phyloP scores from a whole-genome alignment of 768 basidiomycete genomes.

The Podaxis pistillaris region DNA sequence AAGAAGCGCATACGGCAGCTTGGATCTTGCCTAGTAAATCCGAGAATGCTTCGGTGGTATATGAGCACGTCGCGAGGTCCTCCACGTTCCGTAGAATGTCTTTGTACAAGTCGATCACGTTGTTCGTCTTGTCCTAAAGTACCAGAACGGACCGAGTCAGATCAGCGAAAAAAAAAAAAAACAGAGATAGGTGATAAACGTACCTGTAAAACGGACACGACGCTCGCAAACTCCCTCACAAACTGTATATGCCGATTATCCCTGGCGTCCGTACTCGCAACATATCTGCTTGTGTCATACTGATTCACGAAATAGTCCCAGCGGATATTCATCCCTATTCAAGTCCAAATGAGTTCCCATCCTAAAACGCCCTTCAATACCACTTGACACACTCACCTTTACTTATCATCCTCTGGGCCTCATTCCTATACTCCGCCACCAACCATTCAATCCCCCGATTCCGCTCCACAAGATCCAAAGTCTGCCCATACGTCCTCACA shows the following conservation, averaged over 20 bases:
- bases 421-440: conserved; percentile 91
- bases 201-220: conserved; percentile 89
- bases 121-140: conserved; percentile 87
- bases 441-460: conserved; percentile 94
- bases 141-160: background rate
- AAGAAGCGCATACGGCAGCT: conserved; percentile 61
- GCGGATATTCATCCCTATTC: conserved; percentile 84
- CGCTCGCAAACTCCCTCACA: conserved; percentile 92
- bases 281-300: conserved; percentile 80
- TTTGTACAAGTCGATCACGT: conserved; percentile 85
- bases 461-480: conserved; percentile 83
- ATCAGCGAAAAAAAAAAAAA: background rate
- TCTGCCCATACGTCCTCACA: conserved; percentile 96
- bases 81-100: conserved; percentile 85
- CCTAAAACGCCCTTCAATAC: background rate
- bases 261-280: conserved; percentile 66
- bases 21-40: conserved; percentile 79
- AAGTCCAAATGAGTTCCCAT: background rate
- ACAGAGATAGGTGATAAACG: conserved; percentile 8
- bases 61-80: conserved; percentile 84
- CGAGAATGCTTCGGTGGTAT: conserved; percentile 79
- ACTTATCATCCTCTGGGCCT: conserved; percentile 89
- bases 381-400: conserved; percentile 56
- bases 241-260: conserved; percentile 93
- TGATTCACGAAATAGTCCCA: conserved; percentile 98